Evolutionary conservation across 495 filamentous ascomycete species (phyloP).

Genomic region (Rusavskia elegans): DNA sequence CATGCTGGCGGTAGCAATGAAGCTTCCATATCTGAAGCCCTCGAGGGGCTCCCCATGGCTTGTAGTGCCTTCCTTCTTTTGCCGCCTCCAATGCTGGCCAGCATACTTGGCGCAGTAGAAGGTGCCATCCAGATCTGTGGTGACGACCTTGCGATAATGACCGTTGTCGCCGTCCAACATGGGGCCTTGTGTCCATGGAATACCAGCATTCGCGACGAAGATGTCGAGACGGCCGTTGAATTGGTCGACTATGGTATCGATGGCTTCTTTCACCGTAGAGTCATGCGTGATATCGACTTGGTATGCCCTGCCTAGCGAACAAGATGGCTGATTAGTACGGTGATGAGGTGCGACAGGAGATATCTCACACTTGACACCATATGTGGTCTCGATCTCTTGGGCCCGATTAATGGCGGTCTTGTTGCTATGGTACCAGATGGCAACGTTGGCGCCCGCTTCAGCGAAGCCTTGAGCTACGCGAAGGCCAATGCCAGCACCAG

Average conservation of each 20-base stretch:
- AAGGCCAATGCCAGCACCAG: constrained; percentile 68
- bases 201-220: constrained; percentile 68
- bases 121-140: constrained; percentile 65
- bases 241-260: constrained; percentile 44
- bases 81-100: constrained; percentile 49
- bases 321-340: neutral
- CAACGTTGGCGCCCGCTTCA: constrained; percentile 77
- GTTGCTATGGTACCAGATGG: constrained; percentile 76
- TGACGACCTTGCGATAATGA: constrained; percentile 52
- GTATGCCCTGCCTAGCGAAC: constrained; percentile 53
- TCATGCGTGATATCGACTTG: constrained; percentile 49
- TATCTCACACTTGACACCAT: constrained; percentile 63
- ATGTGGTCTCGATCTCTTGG: constrained; percentile 52
- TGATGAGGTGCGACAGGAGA: neutral
- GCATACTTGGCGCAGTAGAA: constrained; percentile 72
- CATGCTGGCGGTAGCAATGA: constrained; percentile 69
- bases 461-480: constrained; percentile 61
- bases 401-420: constrained; percentile 54
- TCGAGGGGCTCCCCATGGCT: constrained; percentile 49
- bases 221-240: constrained; percentile 64
- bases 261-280: constrained; percentile 37
- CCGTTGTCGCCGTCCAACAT: constrained; percentile 49
- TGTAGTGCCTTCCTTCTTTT: constrained; percentile 50
- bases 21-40: constrained; percentile 52
- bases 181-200: constrained; percentile 54